Base-by-base conservation (phyloP, 805 yeast species). In the Myxozyma neotropica region DNA sequence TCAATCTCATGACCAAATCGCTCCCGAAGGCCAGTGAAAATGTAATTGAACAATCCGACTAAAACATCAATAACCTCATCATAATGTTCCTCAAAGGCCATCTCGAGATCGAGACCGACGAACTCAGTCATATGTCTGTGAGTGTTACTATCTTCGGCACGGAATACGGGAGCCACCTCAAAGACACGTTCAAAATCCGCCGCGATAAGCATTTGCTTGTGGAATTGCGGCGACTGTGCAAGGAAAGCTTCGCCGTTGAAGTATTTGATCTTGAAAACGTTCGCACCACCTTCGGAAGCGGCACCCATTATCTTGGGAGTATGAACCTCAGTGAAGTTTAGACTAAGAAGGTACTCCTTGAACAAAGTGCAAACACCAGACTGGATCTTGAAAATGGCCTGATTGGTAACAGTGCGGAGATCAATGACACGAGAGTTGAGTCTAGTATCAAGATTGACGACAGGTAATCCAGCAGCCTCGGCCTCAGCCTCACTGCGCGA, bases 111-210 rank as follows among this genome's bases (percentile, higher is more conserved):
- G 70, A 95, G 85, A 59, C 99, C 99, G 63, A 88, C 88, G 75
- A 94, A 94, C 78, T 94, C 99, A 58, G 99, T 94, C 96, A 94
- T 87, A 77, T 94, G 99, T 79, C 99, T 92, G 77, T 94, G 98
- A 21, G 99, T 93, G 80, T 94, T 92, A 63, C 98, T 93, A 81
- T 94, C 93, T 77, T 94, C 99, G 58, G 99, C 99, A 78, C 99
- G 85, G 83, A 94, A 94, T 45, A 94, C 98, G 38, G 99, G 98
- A 1, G 94, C 98, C 71, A 94, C 82, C 79, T 94, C 99, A 73
- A 84, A 94, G 50, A 94, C 99, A 71, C 84, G 85, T 80, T 94
- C 99, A 70, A 93, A 94, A 79, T 94, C 99, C 61, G 96, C 95
- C 48, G 97, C 96, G 77, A 94, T 94, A 75, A 93, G 84, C 82